Evolutionary conservation across 2,329 filamentous ascomycete species (phyloP).

Genomic region (Cladosporium sp.): DNA sequence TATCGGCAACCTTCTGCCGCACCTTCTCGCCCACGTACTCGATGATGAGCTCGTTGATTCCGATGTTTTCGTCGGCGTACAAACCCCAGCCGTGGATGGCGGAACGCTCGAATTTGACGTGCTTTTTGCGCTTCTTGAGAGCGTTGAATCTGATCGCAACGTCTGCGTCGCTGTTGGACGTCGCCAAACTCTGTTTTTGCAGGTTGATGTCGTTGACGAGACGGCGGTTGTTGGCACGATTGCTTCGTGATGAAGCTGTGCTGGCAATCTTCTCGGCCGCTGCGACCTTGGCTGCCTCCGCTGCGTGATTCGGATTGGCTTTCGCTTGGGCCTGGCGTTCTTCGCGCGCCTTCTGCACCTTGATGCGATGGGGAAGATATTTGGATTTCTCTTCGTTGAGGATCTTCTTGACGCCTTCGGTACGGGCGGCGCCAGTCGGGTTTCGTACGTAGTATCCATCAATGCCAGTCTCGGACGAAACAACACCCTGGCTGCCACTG

Average conservation of each 20-base stretch:
- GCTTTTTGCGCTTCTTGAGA: conserved; percentile 98
- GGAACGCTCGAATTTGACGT: conserved; percentile 93
- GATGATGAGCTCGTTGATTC: conserved; percentile 98
- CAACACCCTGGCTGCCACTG: conserved; percentile 51
- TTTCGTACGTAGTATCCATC: conserved; percentile 80
- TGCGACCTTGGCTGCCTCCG: conserved; percentile 64
- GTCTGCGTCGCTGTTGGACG: conserved; percentile 64
- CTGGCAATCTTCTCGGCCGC: conserved; percentile 71
- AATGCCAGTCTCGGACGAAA: conserved; percentile 51
- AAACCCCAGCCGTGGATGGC: conserved; percentile 99
- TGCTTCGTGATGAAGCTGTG: conserved; percentile 87
- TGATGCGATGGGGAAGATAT: conserved; percentile 95
- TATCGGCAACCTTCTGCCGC: conserved; percentile 92
- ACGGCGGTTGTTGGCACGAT: conserved; percentile 90
- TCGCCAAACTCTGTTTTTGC: conserved; percentile 71
- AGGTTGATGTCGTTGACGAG: conserved; percentile 92
- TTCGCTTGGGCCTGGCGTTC: conserved; percentile 76
- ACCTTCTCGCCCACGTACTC: conserved; percentile 99
- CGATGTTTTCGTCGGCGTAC: conserved; percentile 95
- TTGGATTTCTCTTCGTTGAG: conserved; percentile 97
- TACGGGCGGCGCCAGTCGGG: conserved; percentile 75
- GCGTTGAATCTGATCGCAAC: conserved; percentile 97
- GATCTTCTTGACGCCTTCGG: conserved; percentile 92
- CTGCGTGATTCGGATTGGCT: conserved; percentile 57
- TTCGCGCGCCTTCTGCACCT: conserved; percentile 85